phyloP scores from a whole-genome alignment of 2,329 filamentous ascomycete genomes.

The Orbilia quercus region DNA sequence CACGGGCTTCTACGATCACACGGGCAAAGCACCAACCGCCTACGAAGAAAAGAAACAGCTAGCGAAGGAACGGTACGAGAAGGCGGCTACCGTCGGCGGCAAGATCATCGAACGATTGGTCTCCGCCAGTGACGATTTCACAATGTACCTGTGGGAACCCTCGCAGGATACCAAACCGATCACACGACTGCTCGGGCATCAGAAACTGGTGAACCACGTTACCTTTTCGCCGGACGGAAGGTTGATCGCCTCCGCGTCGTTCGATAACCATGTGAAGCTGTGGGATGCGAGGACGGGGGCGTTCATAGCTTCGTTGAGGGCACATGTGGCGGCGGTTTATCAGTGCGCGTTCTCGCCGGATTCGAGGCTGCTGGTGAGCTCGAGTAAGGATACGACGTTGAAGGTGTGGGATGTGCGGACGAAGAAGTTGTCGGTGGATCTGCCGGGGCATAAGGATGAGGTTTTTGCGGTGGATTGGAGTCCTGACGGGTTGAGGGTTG shows the following conservation, averaged over 20 bases:
- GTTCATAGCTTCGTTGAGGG: slow-evolving; percentile 87
- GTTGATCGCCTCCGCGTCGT: slow-evolving; percentile 86
- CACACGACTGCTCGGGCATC: slow-evolving; percentile 63
- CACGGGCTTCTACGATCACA: slow-evolving; percentile 88
- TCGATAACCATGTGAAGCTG: slow-evolving; percentile 78
- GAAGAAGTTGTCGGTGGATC: slow-evolving; percentile 76
- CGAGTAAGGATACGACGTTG: slow-evolving; percentile 75
- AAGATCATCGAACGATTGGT: slow-evolving; percentile 84
- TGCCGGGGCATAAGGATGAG: slow-evolving; percentile 49
- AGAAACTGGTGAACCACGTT: slow-evolving; percentile 46
- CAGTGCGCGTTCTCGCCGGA: slow-evolving; percentile 93
- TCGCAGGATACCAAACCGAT: slow-evolving; percentile 81
- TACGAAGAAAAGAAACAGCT: slow-evolving; percentile 78
- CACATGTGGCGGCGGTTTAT: slow-evolving; percentile 91
- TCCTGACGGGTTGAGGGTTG: slow-evolving; percentile 73
- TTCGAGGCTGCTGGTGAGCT: slow-evolving; percentile 81
- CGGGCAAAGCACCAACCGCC: slow-evolving; percentile 74
- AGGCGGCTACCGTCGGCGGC: slow-evolving; percentile 80
- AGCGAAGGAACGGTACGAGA: slow-evolving; percentile 84
- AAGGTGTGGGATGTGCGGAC: slow-evolving; percentile 90
- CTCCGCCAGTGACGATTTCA: slow-evolving; percentile 93
- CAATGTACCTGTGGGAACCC: slow-evolving; percentile 95
- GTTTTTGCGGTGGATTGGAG: slow-evolving; percentile 65
- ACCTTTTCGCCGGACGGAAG: slow-evolving; percentile 86
- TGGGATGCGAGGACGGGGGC: slow-evolving; percentile 71